phyloP scores from a whole-genome alignment of 1,284 basidiomycete genomes.

The Apiotrichum laibachii region DNA sequence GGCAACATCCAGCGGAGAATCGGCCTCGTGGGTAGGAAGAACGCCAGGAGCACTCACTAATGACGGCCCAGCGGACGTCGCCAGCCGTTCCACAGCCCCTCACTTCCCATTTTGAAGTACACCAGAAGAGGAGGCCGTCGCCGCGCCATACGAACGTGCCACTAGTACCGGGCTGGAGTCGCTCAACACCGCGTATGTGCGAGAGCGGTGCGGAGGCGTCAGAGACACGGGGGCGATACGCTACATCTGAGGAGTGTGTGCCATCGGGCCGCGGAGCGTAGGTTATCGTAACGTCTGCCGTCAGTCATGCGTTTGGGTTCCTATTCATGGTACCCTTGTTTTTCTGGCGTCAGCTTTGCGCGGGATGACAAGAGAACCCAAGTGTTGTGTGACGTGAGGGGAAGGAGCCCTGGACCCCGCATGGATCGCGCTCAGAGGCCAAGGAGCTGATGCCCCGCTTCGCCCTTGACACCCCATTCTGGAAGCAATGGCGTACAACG shows the following conservation, averaged over 20 bases:
- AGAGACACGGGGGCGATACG: constrained; percentile 31
- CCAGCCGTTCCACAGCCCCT: constrained; percentile 50
- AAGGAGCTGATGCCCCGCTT: not conserved
- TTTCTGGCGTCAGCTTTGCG: not conserved
- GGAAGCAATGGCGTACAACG: too few relatives aligned
- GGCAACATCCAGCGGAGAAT: too few relatives aligned
- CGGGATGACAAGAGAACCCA: too few relatives aligned
- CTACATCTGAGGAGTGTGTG: constrained; percentile 52
- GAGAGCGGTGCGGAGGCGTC: not conserved
- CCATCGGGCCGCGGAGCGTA: constrained; percentile 45
- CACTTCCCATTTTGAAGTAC: constrained; percentile 56
- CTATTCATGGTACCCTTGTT: too few relatives aligned
- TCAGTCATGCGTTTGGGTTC: not conserved
- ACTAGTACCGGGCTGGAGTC: constrained; percentile 18
- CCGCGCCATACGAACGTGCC: constrained; percentile 57
- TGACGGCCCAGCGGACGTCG: constrained; percentile 54
- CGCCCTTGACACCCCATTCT: not conserved
- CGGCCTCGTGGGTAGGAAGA: too few relatives aligned
- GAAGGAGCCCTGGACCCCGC: too few relatives aligned
- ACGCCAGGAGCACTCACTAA: constrained; percentile 49
- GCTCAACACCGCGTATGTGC: constrained; percentile 51
- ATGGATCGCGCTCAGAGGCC: too few relatives aligned
- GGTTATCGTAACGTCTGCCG: constrained; percentile 54
- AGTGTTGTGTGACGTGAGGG: too few relatives aligned
- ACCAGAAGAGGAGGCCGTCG: constrained; percentile 53